phyloP scores from a whole-genome alignment of 176 grass and related monocot species.

The Eremochloa ophiuroides region DNA sequence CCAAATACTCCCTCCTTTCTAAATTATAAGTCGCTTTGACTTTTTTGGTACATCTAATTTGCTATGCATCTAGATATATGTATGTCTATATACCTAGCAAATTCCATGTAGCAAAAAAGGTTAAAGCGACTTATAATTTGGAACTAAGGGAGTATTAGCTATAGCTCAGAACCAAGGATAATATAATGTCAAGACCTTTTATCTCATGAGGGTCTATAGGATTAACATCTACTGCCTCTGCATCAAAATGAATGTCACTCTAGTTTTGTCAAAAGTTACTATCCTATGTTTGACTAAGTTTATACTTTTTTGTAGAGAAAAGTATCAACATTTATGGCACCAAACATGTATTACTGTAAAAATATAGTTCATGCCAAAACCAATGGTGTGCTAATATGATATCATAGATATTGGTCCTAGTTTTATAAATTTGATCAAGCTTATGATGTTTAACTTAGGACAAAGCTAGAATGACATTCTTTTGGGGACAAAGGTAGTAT shows the following conservation, averaged over 20 bases:
- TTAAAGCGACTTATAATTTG: too few species aligned
- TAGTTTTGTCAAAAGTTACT: background rate
- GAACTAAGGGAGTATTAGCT: background rate
- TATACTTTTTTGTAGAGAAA: background rate
- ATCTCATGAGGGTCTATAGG: background rate
- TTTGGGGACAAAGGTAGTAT: background rate
- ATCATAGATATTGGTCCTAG: background rate
- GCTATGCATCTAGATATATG: too few species aligned
- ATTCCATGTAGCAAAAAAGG: too few species aligned
- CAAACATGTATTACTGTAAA: background rate
- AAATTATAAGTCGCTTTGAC: too few species aligned
- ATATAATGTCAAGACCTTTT: slow-evolving; percentile 3
- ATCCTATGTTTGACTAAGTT: background rate
- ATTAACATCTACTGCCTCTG: background rate
- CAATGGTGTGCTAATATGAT: background rate
- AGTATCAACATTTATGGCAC: background rate
- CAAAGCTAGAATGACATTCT: background rate
- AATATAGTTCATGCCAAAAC: background rate
- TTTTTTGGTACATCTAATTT: too few species aligned
- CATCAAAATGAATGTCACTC: background rate
- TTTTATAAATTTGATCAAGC: background rate
- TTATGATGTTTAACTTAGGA: background rate
- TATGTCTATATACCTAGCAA: too few species aligned
- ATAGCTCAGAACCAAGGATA: background rate
- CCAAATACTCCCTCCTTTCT: background rate